Evolutionary conservation across 345 rosid genomes (phyloP), one percentile per base, ranked within the genome.

Genomic region (Salix brachista): DNA sequence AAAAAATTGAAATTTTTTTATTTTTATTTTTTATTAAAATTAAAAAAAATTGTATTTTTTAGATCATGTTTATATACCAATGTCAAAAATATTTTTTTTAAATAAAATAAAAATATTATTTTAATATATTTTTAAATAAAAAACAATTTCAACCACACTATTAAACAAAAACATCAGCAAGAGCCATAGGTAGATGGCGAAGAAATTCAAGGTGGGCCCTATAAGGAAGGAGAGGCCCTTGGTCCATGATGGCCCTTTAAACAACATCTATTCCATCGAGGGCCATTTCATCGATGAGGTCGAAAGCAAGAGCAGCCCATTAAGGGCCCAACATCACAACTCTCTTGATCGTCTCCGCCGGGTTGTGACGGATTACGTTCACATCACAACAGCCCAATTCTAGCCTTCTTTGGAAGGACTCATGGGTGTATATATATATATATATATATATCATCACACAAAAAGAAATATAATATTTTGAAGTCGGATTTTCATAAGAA

Each of bases 211-310:
- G 77, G 71, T 87, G 18, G 92, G 92, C 70, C 70, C 1, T 87
- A 87, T 74, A 58, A n/a, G 54, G 89, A 89, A 79, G 92, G 92
- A 64, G 89, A 5, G 54, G 23, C 92, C 92, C 0, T 19, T 88
- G 73, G 48, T 81, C 92, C 48, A 14, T 82, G 83, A 80, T 77
- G 18, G 50, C 69, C 69, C 69, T 12, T 3, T 8, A 32, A 30
- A 14, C 41, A 14, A 74, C 39, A 86, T 85, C 28, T 89, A 89
- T 34, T 67, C 84, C 16, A 86, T 89, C 0, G 89, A 87, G 66
- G 92, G 92, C 30, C 92, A 89, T 37, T 85, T 89, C 76, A 67
- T 89, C 10, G 84, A 85, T 68, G 86, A 87, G 52, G 74, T 87
- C 21, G 88, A 86, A 61, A 72, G 74, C 9, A 65, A 25, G 1